Evolutionary conservation across 495 filamentous ascomycete genomes (phyloP), one percentile per base, ranked within the genome.

Genomic region (Annulohypoxylon moriforme): DNA sequence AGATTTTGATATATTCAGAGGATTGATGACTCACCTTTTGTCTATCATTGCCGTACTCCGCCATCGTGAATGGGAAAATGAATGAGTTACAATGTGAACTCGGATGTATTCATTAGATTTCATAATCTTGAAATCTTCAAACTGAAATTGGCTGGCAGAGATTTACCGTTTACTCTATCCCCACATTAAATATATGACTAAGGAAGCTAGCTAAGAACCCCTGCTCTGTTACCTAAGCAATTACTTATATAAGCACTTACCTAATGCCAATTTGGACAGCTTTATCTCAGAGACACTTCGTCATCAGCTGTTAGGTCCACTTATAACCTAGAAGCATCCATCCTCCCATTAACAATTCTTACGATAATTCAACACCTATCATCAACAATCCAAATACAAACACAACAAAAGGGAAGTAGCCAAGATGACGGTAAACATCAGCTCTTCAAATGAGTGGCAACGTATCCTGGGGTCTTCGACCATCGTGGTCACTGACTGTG

Each of bases 401-500:
- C 25, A 18, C 20, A 49, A 29, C 22, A 3, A 55, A 64, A 53
- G 13, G 6, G 59, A 5, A 29, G 34, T 4, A 52, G 13, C 14
- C 46, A 68, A 72, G 57, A 76, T 78, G 73, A 72, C 69, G 8
- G 78, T 81, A 7, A 68, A 78, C 14, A 81, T 85, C 63, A 56
- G 61, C 56, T 85, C 84, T 3, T 44, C 79, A 6, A 75, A 73
- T 75, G 79, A 85, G 72, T 85, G 82, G 79, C 77, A 79, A 67
- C 78, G 81, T 56, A 74, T 79, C 24, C 60, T 85, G 13, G 64
- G 68, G 55, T 81, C 80, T 22, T 81, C 81, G 36, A 75, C 76
- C 64, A 69, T 85, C 47, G 82, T 85, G 55, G 64, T 85, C 67
- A 77, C 80, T 8, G 83, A 85, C 75, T 85, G 84, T 85, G 77